Conservation (phyloP, 2,329 filamentous ascomycete species). For the Xylariaceae sp. region DNA sequence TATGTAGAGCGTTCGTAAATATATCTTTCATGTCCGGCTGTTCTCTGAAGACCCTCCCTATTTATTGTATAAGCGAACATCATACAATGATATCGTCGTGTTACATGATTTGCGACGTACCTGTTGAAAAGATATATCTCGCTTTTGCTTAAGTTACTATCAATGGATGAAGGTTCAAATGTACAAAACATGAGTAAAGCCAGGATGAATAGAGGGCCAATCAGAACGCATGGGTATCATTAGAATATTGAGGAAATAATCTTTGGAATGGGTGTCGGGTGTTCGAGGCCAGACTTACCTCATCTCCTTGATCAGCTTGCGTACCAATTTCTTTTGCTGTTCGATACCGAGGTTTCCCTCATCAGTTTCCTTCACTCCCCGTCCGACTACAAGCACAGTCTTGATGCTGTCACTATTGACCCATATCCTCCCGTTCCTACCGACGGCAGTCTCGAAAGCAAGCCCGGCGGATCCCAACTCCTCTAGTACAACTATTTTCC, state of each 20-base stretch:
- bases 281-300: constrained; percentile 40
- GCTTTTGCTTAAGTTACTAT: neutral
- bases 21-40: no score
- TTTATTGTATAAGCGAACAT: no score
- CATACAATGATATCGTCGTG: no score
- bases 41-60: no score
- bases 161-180: neutral
- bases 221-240: constrained; percentile 21
- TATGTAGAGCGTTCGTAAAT: no score
- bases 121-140: no score
- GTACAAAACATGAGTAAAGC: neutral
- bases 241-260: constrained; percentile 16
- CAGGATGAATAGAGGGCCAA: neutral
- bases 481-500: constrained; percentile 73
- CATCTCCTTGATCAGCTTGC: constrained; percentile 63
- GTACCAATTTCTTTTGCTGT: constrained; percentile 71
- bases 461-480: constrained; percentile 76
- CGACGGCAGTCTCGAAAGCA: constrained; percentile 91
- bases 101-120: no score
- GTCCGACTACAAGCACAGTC: constrained; percentile 76
- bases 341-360: constrained; percentile 64
- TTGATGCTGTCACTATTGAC: constrained; percentile 77
- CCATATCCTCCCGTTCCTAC: constrained; percentile 91
- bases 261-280: constrained; percentile 4
- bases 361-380: constrained; percentile 78